Evolutionary conservation across 352 stramenopile species (phyloP).

Genomic region (Phytophthora sp.): DNA sequence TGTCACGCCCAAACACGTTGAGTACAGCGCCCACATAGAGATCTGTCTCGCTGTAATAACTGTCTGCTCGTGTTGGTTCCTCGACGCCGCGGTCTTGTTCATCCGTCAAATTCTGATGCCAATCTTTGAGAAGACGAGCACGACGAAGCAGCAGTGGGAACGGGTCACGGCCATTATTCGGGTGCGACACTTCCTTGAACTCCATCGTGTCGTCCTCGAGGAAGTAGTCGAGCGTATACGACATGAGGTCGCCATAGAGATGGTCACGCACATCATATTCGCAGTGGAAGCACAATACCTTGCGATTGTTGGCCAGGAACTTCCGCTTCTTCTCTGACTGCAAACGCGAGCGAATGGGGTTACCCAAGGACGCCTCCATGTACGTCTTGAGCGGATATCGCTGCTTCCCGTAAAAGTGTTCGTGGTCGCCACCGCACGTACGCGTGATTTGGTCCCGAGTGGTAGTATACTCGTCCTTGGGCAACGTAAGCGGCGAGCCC

Average conservation of each 20-base stretch:
- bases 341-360: conserved; percentile 64
- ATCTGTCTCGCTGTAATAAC: conserved; percentile 80
- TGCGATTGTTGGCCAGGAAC: conserved; percentile 88
- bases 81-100: conserved; percentile 84
- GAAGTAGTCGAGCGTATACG: conserved; percentile 87
- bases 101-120: conserved; percentile 65
- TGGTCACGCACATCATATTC: conserved; percentile 85
- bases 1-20: conserved; percentile 69
- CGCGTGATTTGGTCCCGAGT: conserved; percentile 81
- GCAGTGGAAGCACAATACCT: conserved; percentile 86
- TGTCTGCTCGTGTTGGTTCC: conserved; percentile 58
- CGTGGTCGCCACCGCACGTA: conserved; percentile 71
- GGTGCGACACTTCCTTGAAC: conserved; percentile 82
- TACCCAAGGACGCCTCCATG: conserved; percentile 85
- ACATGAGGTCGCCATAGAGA: conserved; percentile 83
- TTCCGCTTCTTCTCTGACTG: conserved; percentile 85
- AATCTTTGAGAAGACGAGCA: conserved; percentile 68
- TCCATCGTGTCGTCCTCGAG: conserved; percentile 91
- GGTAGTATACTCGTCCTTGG: conserved; percentile 84
- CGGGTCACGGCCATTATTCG: conserved; percentile 83
- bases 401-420: conserved; percentile 78
- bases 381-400: conserved; percentile 84
- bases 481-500: conserved; percentile 57
- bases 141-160: conserved; percentile 81
- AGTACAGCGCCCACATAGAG: conserved; percentile 67